Percentiles rank a stretch among this genome's conserved stretches.
Conservation (phyloP, 148 eudicot genomes). For the Persicaria maculosa region DNA sequence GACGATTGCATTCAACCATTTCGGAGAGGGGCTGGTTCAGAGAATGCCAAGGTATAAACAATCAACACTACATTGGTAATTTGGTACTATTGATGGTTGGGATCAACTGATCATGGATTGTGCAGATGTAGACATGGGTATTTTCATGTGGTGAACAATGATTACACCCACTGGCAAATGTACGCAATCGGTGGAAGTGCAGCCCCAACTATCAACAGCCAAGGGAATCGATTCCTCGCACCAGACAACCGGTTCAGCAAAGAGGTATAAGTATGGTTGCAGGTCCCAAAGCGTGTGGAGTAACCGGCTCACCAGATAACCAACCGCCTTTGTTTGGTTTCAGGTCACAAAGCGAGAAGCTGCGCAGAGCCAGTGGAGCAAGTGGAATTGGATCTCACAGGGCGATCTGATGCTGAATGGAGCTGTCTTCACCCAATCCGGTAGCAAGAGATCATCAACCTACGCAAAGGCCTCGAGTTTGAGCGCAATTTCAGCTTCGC, state of each 20-base stretch:
- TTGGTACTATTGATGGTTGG: background rate
- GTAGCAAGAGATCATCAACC: conserved; percentile 24
- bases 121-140: conserved; percentile 52
- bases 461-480: conserved; percentile 49
- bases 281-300: background rate
- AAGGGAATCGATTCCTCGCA: conserved; percentile 56
- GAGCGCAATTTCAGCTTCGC: conserved; percentile 40
- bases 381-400: conserved; percentile 60
- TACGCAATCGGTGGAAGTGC: conserved; percentile 70
- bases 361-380: conserved; percentile 36
- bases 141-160: conserved; percentile 57
- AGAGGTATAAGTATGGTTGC: conserved; percentile 15
- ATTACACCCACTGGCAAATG: conserved; percentile 47
- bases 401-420: conserved; percentile 57
- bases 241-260: conserved; percentile 21
- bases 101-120: background rate
- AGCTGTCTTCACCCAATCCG: conserved; percentile 43
- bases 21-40: conserved; percentile 55
- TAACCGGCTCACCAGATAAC: no score
- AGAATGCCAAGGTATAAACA: conserved; percentile 54
- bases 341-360: conserved; percentile 57
- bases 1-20: conserved; percentile 51
- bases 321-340: background rate
- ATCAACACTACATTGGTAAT: background rate
- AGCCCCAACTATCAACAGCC: conserved; percentile 50